Base-by-base conservation (phyloP, 2,329 filamentous ascomycete genomes). In the Beauveria caledonica region DNA sequence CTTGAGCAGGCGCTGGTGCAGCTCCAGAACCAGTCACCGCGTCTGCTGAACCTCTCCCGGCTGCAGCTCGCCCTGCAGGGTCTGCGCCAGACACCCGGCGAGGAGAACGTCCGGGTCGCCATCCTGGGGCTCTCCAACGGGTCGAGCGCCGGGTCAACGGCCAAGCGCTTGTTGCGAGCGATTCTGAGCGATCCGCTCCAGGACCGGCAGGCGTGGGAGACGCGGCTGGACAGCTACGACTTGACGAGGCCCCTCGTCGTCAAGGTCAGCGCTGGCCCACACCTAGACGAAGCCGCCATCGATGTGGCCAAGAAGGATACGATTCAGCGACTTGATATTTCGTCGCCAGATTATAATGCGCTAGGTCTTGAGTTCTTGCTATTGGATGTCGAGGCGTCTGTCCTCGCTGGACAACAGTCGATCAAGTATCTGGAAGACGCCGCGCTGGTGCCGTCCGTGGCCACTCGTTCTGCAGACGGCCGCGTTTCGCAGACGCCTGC, bases 381-480 rank as follows among this genome's bases (percentile, higher is more conserved):
- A 25, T 77, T 82, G 68, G 76, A 82, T 63, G 71, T 77, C 69
- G 69, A 80, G 79, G 68, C 73, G 1, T 68, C 80, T 3, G 52
- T 65, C 8, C 61, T 64, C 1, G 58, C 66, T 2, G 62, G 60
- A 6, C 76, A 79, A 46, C 70, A 71, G 61, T 66, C 72, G 44
- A 59, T 74, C 50, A 70, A 79, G 57, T 75, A 75, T 10, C 75
- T 84, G 5, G 79, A 82, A 62, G 87, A 92, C 63, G 78, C 84
- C 0, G 77, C 92, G 13, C 80, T 96, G n/a, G 87, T 90, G 19
- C 92, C 92, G 3, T 80, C 80, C 0, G 81, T 96, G 39, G 85
- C 89, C 21, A 88, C 90, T 46, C 84, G 83, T 6, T 86, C 87
- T 15, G 80, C 79, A 62, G 84, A 83, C 17, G 86, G 86, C 9